A percentile compares a stretch with the other conserved stretches of the same genome.
Conservation (phyloP, 164 flowering plant genomes). For the Vitis riparia region DNA sequence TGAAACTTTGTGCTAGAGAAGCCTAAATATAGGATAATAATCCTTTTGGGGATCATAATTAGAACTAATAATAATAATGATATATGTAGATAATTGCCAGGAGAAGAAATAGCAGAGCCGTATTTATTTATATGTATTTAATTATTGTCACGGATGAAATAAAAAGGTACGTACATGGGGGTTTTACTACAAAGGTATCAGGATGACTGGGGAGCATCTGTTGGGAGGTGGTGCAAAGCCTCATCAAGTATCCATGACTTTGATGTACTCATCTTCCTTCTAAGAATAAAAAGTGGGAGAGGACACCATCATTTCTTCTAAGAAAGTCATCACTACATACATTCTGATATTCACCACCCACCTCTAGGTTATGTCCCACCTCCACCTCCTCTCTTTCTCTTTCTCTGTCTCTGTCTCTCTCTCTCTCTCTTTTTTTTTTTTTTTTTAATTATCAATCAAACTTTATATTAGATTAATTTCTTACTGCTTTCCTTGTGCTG, state of each 20-base stretch:
- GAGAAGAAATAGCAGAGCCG: too few relatives aligned
- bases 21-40: too few relatives aligned
- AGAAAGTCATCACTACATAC: slow-evolving; percentile 19
- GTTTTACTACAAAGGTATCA: background rate
- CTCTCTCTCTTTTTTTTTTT: background rate
- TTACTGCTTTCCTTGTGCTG: background rate
- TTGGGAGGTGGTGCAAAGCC: slow-evolving; percentile 8
- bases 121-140: too few relatives aligned
- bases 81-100: too few relatives aligned
- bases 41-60: too few relatives aligned
- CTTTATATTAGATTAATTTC: too few relatives aligned
- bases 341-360: slow-evolving; percentile 14
- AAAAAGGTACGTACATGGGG: background rate
- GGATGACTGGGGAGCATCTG: background rate
- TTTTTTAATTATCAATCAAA: too few relatives aligned
- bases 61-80: too few relatives aligned
- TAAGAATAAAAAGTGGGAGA: slow-evolving; percentile 18
- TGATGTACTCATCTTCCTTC: slow-evolving; percentile 13
- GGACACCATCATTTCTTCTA: slow-evolving; percentile 25
- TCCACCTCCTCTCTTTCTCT: background rate
- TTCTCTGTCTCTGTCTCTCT: background rate
- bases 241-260: slow-evolving; percentile 15
- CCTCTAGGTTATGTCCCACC: slow-evolving; percentile 15
- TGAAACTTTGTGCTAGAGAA: too few relatives aligned
- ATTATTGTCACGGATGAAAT: background rate